Percentiles rank a stretch among this genome's conserved stretches.
These are phyloP conservation scores for Psidium friedrichsthalianum DNA, from an alignment of 345 rosid species.

Conservation along the genomic window DNA sequence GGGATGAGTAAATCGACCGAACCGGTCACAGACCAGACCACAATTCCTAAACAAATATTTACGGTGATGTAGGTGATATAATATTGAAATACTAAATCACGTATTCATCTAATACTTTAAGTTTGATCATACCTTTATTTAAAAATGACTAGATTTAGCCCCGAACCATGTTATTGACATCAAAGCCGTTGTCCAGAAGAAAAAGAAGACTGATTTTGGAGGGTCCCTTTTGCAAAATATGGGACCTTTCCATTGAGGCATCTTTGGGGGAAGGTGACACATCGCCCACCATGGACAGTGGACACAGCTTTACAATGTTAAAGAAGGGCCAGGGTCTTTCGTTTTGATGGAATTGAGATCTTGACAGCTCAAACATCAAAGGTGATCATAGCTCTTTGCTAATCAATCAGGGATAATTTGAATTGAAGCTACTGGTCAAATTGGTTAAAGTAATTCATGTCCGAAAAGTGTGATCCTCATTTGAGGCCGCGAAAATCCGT, in stretches of 20 bases:
- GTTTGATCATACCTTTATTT: not conserved
- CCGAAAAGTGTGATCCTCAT: not conserved
- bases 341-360: not conserved
- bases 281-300: not conserved
- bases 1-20: too few relatives aligned
- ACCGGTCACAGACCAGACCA: too few relatives aligned
- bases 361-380: not conserved
- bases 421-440: not conserved
- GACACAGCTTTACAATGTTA: not conserved
- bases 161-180: rapidly evolving
- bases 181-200: not conserved
- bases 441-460: not conserved
- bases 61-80: too few relatives aligned
- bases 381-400: not conserved
- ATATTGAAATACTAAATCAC: too few relatives aligned
- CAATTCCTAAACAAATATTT: too few relatives aligned
- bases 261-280: not conserved
- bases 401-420: not conserved
- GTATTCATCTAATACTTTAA: too few relatives aligned
- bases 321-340: not conserved
- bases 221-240: not conserved
- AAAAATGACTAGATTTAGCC: not conserved
- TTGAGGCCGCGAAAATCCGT: not conserved
- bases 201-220: not conserved
- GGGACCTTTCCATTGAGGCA: not conserved